Conservation (phyloP, 1,139 yeast genomes). For the Blastobotrys elegans region DNA sequence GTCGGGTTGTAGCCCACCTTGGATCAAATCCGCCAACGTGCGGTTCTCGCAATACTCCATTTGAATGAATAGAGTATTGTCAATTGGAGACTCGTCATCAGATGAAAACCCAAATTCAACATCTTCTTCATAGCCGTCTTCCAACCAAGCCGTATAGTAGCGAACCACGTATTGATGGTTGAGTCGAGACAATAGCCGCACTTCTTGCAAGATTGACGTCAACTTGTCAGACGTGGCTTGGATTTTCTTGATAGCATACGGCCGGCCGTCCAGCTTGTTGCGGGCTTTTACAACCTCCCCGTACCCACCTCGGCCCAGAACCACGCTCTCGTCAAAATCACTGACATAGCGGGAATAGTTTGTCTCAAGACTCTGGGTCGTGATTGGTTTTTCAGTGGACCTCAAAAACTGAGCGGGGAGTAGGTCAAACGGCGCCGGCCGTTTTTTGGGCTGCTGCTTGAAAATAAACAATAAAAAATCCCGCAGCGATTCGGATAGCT, state of each 20-base stretch:
- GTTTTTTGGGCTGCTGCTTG: slow-evolving; percentile 57
- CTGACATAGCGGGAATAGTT: slow-evolving; percentile 55
- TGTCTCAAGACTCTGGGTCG: background rate
- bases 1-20: slow-evolving; percentile 68
- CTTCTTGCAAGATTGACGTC: slow-evolving; percentile 81
- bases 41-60: slow-evolving; percentile 99
- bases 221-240: slow-evolving; percentile 76
- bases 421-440: slow-evolving; percentile 80
- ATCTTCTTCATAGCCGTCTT: slow-evolving; percentile 45
- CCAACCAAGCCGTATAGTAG: slow-evolving; percentile 97
- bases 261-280: slow-evolving; percentile 87
- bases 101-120: slow-evolving; percentile 29
- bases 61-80: slow-evolving; percentile 71
- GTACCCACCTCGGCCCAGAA: slow-evolving; percentile 92
- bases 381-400: background rate
- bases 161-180: slow-evolving; percentile 95
- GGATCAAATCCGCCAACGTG: slow-evolving; percentile 76
- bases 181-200: slow-evolving; percentile 80
- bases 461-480: slow-evolving; percentile 68
- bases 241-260: slow-evolving; percentile 90
- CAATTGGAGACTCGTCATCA: slow-evolving; percentile 22
- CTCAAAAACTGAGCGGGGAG: slow-evolving; percentile 78
- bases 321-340: slow-evolving; percentile 91
- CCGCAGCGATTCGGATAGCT: slow-evolving; percentile 49
- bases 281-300: slow-evolving; percentile 97